Evolutionary conservation across 1,284 basidiomycete genomes (phyloP).

Genomic region (Phellopilus nigrolimitatus): DNA sequence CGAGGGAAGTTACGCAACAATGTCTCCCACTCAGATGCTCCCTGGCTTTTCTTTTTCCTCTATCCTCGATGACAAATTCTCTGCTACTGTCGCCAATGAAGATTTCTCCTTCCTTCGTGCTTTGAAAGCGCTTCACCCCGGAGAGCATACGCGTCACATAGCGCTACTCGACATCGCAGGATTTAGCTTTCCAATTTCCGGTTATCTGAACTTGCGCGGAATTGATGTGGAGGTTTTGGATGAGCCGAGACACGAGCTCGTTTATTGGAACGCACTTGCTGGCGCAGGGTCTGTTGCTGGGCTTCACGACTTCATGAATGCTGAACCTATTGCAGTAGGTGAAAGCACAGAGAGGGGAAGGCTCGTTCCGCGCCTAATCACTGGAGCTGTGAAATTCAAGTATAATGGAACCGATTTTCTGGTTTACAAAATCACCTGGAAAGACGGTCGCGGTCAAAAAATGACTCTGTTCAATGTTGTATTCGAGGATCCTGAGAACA

Average conservation of each 20-base stretch:
- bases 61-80: slow-evolving; percentile 7
- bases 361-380: slow-evolving; percentile 9
- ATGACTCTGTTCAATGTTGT: slow-evolving; percentile 25
- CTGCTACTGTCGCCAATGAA: neutral
- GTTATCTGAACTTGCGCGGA: slow-evolving; percentile 18
- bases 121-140: slow-evolving; percentile 1
- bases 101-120: neutral
- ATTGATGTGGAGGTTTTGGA: slow-evolving; percentile 14
- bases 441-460: neutral
- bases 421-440: slow-evolving; percentile 25
- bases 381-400: slow-evolving; percentile 22
- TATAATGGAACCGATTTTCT: slow-evolving; percentile 21
- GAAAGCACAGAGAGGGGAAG: neutral
- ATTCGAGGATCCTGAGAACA: slow-evolving; percentile 15
- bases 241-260: slow-evolving; percentile 14
- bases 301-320: neutral
- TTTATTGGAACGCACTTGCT: slow-evolving; percentile 10
- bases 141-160: slow-evolving; percentile 13
- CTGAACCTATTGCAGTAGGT: neutral
- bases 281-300: neutral
- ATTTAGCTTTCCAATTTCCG: slow-evolving; percentile 22
- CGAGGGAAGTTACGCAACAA: neutral
- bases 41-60: neutral
- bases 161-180: slow-evolving; percentile 20
- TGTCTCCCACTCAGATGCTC: neutral